A percentile compares a stretch with the other conserved stretches of the same genome.
phyloP scores from a whole-genome alignment of 2,329 filamentous ascomycete genomes.

The Paramyrothecium sp. region DNA sequence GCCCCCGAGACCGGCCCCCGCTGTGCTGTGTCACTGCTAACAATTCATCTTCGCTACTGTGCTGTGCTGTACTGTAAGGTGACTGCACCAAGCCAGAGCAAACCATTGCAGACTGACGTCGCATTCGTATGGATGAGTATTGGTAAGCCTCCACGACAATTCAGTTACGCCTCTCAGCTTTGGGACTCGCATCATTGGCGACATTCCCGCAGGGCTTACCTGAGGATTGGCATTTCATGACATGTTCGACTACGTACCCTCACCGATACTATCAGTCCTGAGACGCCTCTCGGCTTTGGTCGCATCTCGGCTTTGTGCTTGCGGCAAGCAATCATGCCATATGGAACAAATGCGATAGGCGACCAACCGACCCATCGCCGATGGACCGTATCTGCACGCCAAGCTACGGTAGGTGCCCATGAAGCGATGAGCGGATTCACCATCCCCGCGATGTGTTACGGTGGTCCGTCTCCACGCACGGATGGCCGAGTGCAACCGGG shows the following conservation, averaged over 20 bases:
- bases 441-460: background rate
- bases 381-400: background rate
- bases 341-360: background rate
- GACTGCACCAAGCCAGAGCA: too few species aligned
- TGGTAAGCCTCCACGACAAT: too few species aligned
- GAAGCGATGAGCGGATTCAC: too few species aligned
- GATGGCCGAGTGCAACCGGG: background rate
- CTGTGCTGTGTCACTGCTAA: too few species aligned
- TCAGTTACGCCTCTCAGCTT: too few species aligned
- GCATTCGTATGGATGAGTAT: too few species aligned
- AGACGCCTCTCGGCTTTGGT: background rate
- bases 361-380: background rate
- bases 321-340: background rate
- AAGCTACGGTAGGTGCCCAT: background rate
- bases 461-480: background rate
- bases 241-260: background rate
- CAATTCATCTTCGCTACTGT: too few species aligned
- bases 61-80: too few species aligned
- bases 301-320: background rate
- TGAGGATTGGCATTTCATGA: background rate
- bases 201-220: too few species aligned
- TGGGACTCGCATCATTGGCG: too few species aligned
- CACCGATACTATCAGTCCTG: background rate
- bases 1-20: too few species aligned
- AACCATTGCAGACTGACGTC: too few species aligned